Percentiles rank a stretch among this genome's conserved stretches.
Conservation (phyloP, 371 early-diverging fungal species). For the Mucor racemosus region DNA sequence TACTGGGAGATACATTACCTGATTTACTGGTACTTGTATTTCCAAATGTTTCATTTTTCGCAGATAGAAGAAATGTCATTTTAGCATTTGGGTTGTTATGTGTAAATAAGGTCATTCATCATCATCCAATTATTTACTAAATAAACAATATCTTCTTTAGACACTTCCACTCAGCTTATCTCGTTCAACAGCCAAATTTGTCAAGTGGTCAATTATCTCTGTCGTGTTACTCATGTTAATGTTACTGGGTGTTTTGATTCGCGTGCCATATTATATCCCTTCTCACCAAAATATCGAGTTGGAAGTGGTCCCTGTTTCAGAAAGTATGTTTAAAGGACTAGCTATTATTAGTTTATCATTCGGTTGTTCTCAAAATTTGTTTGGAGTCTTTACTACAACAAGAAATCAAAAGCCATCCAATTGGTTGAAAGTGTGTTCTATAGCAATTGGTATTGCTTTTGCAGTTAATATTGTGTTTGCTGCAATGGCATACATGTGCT, state of each 20-base stretch:
- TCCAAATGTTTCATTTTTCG: constrained; percentile 19
- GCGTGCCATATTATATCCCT: constrained; percentile 53
- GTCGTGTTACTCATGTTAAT: constrained; percentile 51
- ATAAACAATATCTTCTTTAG: constrained; percentile 18
- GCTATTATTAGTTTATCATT: constrained; percentile 5
- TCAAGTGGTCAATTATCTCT: constrained; percentile 52
- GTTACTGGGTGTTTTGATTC: constrained; percentile 45
- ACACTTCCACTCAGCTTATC: constrained; percentile 53
- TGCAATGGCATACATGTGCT: constrained; percentile 54
- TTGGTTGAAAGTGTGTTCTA: constrained; percentile 45
- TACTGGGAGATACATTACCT: constrained; percentile 58
- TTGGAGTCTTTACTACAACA: constrained; percentile 49
- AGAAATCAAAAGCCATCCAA: constrained; percentile 38
- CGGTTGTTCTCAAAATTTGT: constrained; percentile 53
- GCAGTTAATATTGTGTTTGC: constrained; percentile 57
- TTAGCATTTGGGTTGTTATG: constrained; percentile 41
- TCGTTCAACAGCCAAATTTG: constrained; percentile 54
- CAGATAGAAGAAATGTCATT: constrained; percentile 39
- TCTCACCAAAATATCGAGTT: constrained; percentile 37
- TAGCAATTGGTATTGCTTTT: constrained; percentile 47
- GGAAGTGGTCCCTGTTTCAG: constrained; percentile 32
- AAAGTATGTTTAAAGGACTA: constrained; percentile 35
- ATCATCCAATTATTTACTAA: not conserved
- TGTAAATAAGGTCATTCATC: constrained; percentile 24
- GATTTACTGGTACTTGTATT: constrained; percentile 36